Percentiles rank a stretch among this genome's conserved stretches.
phyloP scores from a whole-genome alignment of 768 basidiomycete genomes.

The Rhodotorula diobovata region DNA sequence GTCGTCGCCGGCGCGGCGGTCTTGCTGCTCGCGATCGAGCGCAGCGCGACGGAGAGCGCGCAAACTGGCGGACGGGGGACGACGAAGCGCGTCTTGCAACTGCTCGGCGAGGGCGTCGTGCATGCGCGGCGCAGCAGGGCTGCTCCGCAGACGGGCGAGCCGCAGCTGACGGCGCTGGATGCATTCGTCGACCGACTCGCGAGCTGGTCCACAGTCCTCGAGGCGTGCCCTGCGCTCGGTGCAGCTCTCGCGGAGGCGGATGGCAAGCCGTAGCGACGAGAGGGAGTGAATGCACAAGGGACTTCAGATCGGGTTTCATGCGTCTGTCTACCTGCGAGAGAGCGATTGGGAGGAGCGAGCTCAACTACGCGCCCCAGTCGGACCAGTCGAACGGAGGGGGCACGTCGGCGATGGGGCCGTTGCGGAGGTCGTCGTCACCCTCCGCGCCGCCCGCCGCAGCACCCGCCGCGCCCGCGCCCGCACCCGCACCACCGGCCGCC shows the following conservation, averaged over 20 bases:
- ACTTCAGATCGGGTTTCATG: background rate
- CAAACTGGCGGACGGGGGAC: background rate
- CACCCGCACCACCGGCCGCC: slow-evolving; percentile 13
- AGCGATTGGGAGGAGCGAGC: background rate
- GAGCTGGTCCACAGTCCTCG: background rate
- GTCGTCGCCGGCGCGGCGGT: slow-evolving; percentile 1
- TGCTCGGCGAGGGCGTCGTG: background rate
- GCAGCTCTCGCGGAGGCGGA: background rate
- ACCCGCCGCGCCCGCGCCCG: slow-evolving; percentile 12
- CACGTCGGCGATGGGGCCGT: slow-evolving; percentile 32
- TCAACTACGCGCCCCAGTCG: slow-evolving; percentile 22
- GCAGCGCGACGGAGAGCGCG: background rate
- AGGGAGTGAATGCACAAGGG: too few species aligned
- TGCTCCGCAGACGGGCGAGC: background rate
- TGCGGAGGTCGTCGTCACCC: slow-evolving; percentile 5
- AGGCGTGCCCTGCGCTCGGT: background rate
- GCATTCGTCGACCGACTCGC: slow-evolving; percentile 4
- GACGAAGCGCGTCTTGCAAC: background rate
- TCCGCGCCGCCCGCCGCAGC: background rate
- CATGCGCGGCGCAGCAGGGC: background rate
- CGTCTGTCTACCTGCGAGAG: background rate
- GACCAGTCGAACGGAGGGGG: slow-evolving; percentile 35
- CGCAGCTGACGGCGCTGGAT: background rate
- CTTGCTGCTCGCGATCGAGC: background rate
- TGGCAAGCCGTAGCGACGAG: background rate